Conservation (phyloP, 2,329 filamentous ascomycete species). For the Colletotrichum musicola region DNA sequence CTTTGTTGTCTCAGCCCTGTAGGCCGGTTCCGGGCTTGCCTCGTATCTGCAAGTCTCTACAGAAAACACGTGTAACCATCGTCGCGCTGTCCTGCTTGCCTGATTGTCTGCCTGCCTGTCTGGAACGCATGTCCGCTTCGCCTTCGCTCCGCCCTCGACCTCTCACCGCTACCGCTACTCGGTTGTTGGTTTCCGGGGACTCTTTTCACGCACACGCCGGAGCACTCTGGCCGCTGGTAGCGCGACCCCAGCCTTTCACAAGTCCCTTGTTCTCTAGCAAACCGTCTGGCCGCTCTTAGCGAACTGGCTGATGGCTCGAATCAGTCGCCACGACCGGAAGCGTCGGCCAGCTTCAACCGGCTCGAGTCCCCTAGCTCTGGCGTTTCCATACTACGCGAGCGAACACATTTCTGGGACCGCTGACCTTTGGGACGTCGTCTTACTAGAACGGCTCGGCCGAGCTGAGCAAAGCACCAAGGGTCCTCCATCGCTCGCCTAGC, state of each 20-base stretch:
- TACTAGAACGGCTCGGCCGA: background rate
- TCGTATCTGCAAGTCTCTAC: slow-evolving; percentile 21
- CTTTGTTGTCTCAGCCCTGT: slow-evolving; percentile 11
- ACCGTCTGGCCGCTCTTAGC: no score
- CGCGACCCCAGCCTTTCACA: no score
- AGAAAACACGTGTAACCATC: slow-evolving; percentile 4
- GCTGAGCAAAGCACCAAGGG: background rate
- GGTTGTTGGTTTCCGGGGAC: slow-evolving; percentile 1
- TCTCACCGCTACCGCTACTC: background rate
- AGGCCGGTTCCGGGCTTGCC: slow-evolving; percentile 11
- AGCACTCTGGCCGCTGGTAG: background rate
- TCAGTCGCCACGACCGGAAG: slow-evolving; percentile 7
- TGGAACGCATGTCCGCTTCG: background rate
- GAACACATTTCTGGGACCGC: no score
- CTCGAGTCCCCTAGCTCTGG: background rate
- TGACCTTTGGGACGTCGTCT: background rate
- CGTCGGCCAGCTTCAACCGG: slow-evolving; percentile 5
- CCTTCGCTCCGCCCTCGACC: background rate
- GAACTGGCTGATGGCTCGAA: background rate
- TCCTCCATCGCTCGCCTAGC: background rate
- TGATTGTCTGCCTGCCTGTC: background rate
- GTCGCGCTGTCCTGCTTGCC: background rate
- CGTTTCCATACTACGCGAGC: background rate
- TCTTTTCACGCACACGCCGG: background rate
- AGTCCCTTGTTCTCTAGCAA: no score